phyloP scores from a whole-genome alignment of 139 green algal species.

The Axilococcus clingmanii region DNA sequence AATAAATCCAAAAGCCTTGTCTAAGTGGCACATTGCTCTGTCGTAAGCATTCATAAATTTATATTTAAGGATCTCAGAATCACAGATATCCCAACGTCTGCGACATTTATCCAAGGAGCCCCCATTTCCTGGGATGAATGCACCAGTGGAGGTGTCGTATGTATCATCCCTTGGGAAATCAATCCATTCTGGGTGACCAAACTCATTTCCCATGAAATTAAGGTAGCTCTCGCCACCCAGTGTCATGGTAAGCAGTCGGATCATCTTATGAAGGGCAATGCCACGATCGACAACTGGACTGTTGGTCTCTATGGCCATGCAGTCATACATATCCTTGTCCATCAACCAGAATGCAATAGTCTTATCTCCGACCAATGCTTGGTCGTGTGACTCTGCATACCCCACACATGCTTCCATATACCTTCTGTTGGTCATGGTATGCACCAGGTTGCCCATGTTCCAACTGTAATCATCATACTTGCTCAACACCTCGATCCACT shows the following conservation, averaged over 20 bases:
- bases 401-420: conserved; percentile 86
- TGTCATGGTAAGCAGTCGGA: conserved; percentile 84
- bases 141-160: conserved; percentile 75
- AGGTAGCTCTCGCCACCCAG: conserved; percentile 93
- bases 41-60: conserved; percentile 84
- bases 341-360: conserved; percentile 99
- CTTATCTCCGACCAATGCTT: conserved; percentile 94
- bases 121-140: conserved; percentile 85
- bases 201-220: conserved; percentile 98
- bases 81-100: conserved; percentile 86
- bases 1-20: conserved; percentile 90
- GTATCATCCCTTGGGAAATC: conserved; percentile 94
- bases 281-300: conserved; percentile 71
- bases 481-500: conserved; percentile 89
- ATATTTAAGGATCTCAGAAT: conserved; percentile 64
- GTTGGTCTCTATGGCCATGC: conserved; percentile 56
- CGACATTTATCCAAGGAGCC: conserved; percentile 90
- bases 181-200: conserved; percentile 97
- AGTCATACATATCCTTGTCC: conserved; percentile 97
- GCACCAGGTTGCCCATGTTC: conserved; percentile 87
- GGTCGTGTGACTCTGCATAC: conserved; percentile 94
- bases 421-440: conserved; percentile 91
- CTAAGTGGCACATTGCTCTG: conserved; percentile 83
- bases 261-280: conserved; percentile 96
- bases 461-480: conserved; percentile 73